Conservation (phyloP, 345 rosid genomes). For the Euphorbia peplus region DNA sequence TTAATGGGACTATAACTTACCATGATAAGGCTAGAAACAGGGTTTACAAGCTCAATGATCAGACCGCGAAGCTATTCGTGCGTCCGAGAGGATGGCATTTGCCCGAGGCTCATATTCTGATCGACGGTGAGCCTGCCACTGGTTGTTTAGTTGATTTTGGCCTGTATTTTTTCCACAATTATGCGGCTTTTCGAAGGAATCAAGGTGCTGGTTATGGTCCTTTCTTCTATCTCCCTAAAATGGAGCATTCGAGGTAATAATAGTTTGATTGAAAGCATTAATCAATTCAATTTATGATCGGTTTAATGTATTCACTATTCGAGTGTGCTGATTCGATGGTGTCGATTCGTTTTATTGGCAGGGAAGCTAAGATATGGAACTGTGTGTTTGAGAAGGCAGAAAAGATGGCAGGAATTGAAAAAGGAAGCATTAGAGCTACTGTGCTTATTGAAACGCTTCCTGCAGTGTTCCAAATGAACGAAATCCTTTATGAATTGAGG, state of each 20-base stretch:
- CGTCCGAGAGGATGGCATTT: constrained; percentile 94
- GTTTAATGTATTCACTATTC: no score
- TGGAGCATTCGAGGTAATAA: constrained; percentile 89
- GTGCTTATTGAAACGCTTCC: constrained; percentile 88
- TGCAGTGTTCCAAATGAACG: constrained; percentile 93
- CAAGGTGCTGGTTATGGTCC: constrained; percentile 88
- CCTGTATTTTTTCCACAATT: constrained; percentile 82
- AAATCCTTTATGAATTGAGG: constrained; percentile 75
- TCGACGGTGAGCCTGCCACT: constrained; percentile 80
- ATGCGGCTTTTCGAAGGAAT: constrained; percentile 51
- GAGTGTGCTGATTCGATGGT: no score
- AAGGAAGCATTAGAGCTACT: constrained; percentile 84
- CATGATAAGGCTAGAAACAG: constrained; percentile 75
- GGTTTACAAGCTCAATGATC: constrained; percentile 80
- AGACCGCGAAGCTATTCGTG: constrained; percentile 76
- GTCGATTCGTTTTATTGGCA: constrained; percentile 38
- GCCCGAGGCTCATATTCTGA: constrained; percentile 77
- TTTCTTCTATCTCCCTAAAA: constrained; percentile 93
- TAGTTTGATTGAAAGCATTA: not conserved
- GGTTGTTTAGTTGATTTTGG: constrained; percentile 94
- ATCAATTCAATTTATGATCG: no score
- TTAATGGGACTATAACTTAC: constrained; percentile 70
- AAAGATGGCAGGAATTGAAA: constrained; percentile 75
- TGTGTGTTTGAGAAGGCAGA: constrained; percentile 80
- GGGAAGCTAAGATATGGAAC: constrained; percentile 97